Evolutionary conservation across 257 asterid species (phyloP).

Genomic region (Rubia yunnanensis): DNA sequence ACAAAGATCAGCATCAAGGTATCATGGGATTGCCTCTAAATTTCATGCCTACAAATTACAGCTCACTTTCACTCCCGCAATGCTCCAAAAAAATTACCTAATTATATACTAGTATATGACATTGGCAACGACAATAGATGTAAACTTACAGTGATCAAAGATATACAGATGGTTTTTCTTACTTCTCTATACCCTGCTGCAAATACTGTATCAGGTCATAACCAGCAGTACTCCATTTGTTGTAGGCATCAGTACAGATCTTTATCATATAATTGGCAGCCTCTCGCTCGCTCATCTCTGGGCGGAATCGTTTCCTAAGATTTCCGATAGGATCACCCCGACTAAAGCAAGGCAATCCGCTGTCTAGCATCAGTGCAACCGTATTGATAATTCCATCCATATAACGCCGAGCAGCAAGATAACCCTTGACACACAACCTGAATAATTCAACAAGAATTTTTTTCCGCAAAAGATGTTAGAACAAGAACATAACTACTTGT

Average conservation of each 20-base stretch:
- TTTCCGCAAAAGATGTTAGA: background rate
- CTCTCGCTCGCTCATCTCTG: constrained; percentile 97
- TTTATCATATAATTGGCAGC: constrained; percentile 94
- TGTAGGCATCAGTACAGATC: constrained; percentile 86
- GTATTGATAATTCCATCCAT: constrained; percentile 90
- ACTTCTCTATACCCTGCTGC: constrained; percentile 97
- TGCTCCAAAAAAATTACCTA: constrained; percentile 2
- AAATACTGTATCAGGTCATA: constrained; percentile 93
- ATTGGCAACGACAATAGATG: background rate
- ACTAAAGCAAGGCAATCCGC: constrained; percentile 98
- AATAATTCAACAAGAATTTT: constrained; percentile 6
- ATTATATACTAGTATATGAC: background rate
- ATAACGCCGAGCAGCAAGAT: constrained; percentile 88
- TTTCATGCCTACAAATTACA: too few species aligned
- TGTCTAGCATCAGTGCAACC: constrained; percentile 72
- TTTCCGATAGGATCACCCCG: constrained; percentile 97
- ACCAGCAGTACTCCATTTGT: constrained; percentile 96
- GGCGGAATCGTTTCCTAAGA: constrained; percentile 90
- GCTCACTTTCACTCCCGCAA: background rate
- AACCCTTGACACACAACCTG: constrained; percentile 97
- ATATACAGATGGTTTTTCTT: constrained; percentile 19
- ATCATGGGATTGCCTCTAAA: background rate
- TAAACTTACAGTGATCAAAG: background rate
- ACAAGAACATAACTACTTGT: background rate
- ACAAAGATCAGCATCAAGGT: background rate